Percentiles rank a stretch among this genome's conserved stretches.
Conservation (phyloP, 805 yeast genomes). For the Kodamaea laetipori region DNA sequence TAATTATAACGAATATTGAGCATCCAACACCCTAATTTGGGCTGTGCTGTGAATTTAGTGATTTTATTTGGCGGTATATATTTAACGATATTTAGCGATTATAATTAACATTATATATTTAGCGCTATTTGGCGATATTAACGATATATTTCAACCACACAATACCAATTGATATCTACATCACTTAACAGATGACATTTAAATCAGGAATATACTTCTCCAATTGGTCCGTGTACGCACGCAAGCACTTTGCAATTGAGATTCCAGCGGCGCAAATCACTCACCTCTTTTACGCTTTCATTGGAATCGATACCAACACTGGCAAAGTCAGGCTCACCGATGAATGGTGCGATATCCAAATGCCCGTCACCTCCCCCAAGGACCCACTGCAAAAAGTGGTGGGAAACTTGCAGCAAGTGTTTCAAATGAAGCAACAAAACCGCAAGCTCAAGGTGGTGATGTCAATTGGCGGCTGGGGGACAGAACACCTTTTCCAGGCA, state of each 20-base stretch:
- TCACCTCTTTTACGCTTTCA: slow-evolving; percentile 78
- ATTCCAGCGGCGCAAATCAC: slow-evolving; percentile 61
- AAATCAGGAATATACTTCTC: slow-evolving; percentile 50
- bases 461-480: slow-evolving; percentile 85
- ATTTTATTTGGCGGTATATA: no score
- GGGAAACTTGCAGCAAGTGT: slow-evolving; percentile 57
- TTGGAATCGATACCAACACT: slow-evolving; percentile 53
- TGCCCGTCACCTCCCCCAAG: slow-evolving; percentile 32
- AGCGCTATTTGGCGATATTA: no score
- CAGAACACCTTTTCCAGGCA: slow-evolving; percentile 43
- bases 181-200: slow-evolving; percentile 2
- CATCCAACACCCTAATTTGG: no score
- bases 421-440: slow-evolving; percentile 43
- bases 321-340: slow-evolving; percentile 63
- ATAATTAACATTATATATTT: no score
- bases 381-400: slow-evolving; percentile 18
- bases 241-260: slow-evolving; percentile 57
- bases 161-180: no score
- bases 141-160: no score
- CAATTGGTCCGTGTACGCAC: slow-evolving; percentile 46
- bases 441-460: slow-evolving; percentile 56
- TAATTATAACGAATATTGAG: no score
- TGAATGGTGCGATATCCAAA: slow-evolving; percentile 62
- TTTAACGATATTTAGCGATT: no score
- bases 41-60: no score